phyloP scores from a whole-genome alignment of 495 filamentous ascomycete species.

The Symbiotaphrina buchneri region DNA sequence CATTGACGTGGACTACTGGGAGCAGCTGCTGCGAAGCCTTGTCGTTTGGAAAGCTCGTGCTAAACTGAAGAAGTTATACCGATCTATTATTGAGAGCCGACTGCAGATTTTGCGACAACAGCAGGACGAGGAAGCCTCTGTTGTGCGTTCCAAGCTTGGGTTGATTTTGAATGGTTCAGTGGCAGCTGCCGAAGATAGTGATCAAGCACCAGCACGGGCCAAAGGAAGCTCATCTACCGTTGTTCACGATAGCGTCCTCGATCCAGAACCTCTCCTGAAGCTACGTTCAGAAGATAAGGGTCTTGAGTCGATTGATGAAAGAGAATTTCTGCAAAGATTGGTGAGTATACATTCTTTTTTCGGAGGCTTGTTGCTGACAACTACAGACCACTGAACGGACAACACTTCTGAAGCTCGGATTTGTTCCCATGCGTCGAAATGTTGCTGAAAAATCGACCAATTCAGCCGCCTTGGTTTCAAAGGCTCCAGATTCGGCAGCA shows the following conservation, averaged over 20 bases:
- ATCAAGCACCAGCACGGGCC: background rate
- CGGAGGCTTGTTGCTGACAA: conserved; percentile 5
- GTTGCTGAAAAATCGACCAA: conserved; percentile 11
- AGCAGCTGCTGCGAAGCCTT: conserved; percentile 67
- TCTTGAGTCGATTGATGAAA: conserved; percentile 37
- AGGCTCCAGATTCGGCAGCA: conserved; percentile 13
- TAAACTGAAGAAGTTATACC: conserved; percentile 58
- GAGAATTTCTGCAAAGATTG: conserved; percentile 33
- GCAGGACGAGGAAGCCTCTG: conserved; percentile 47
- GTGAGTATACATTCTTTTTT: conserved; percentile 14
- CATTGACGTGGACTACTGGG: conserved; percentile 96
- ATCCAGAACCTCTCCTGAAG: conserved; percentile 52
- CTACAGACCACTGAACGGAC: conserved; percentile 33
- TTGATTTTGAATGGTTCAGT: conserved; percentile 7
- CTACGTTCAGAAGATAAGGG: conserved; percentile 44
- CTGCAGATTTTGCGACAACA: conserved; percentile 42
- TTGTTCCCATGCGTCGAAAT: conserved; percentile 36
- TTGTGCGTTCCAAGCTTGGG: conserved; percentile 31
- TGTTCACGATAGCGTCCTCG: conserved; percentile 21
- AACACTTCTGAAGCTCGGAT: conserved; percentile 44
- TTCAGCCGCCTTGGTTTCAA: conserved; percentile 7
- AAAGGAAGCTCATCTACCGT: background rate
- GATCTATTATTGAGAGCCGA: conserved; percentile 52
- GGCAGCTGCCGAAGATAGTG: background rate
- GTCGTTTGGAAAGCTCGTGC: conserved; percentile 82